Evolutionary conservation across 2,329 filamentous ascomycete genomes (phyloP), one percentile per base, ranked within the genome.

Genomic region (Didymella pomorum): DNA sequence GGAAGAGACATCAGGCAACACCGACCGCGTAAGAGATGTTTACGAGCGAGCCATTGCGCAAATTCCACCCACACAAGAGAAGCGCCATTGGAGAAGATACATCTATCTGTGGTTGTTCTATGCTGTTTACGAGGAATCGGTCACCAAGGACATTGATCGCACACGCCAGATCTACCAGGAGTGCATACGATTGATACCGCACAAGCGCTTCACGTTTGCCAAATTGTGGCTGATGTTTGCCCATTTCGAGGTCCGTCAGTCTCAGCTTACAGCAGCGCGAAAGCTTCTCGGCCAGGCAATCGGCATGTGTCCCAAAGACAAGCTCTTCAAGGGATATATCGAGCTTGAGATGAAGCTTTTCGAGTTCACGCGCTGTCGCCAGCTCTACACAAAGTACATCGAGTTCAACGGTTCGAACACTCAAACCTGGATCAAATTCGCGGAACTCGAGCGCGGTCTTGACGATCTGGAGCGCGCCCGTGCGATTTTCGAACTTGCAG

Each of bases 61-160:
- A 72, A 87, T 98, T 14, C 95, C 95, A 2, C 94, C 95, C 0
- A 96, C 93, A 20, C 91, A 96, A 69, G 95, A 98, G 76, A 99
- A 99, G 82, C 87, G 95, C 45, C 93, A 98, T 76, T 99, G 95
- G 95, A 86, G 95, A 65, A 85, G 95, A 33, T 99, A 99, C 77
- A 96, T 99, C 60, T 99, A 98, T 74, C 85, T 99, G 1, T 99
- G 94, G 92, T 87, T 98, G 42, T 97, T 98, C 79, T 99, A 98
- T 77, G 95, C 95, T 10, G 81, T 97, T 18, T 98, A 91, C 87
- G 95, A 98, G 76, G 95, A 99, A 77, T 88, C 91, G 76, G 89
- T 94, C 63, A 89, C 89, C 33, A 89, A 89, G 66, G 92, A 98
- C 70, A 72, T 86, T 23, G 86, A 90, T 25, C 86, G 95, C 43